Evolutionary conservation across 495 filamentous ascomycete genomes (phyloP), one percentile per base, ranked within the genome.

Genomic region (Cercophora scortea): DNA sequence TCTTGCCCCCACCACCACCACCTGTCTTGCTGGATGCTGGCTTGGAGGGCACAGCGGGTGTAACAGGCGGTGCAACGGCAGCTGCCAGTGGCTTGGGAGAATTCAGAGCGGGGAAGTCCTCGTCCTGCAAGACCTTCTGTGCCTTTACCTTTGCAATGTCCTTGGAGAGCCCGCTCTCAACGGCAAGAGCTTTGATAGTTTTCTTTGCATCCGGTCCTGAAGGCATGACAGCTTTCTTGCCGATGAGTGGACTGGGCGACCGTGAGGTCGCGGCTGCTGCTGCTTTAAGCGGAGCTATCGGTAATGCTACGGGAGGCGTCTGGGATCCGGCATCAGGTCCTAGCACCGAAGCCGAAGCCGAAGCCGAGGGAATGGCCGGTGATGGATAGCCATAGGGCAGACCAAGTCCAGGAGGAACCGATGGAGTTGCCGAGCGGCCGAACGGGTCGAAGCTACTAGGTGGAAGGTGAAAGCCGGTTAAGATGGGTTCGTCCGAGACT

Each of bases 361-460:
- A n/a, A n/a, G n/a, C n/a, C n/a, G n/a, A 58, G 1, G 62, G 61
- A 6, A 58, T 45, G 8, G 58, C 55, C 0, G 74, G 71, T 0
- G 72, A 66, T 25, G 80, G 71, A 52, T 85, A 81, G 3, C 71
- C 64, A 48, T 78, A 78, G 5, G 78, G 75, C 11, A 82, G 62
- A 12, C 78, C 78, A 42, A 89, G 79, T 0, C 86, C 87, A 19
- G 87, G 86, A 35, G 86, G 85, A 9, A 85, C 68, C 2, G 74
- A 76, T 4, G 84, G 83, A 9, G 80, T 83, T 4, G 76, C 75
- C 35, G 75, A 66, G 25, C 74, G 72, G 15, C 74, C 74, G 36
- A 69, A 71, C n/a, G 46, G 67, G 36, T 73, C 62, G 56, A 77
- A 75, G 4, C 64, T 75, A 48, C 70, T 53, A 1, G 68, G 59